Conservation (phyloP, 1,139 yeast genomes). For the Magnusiomyces fungicola region DNA sequence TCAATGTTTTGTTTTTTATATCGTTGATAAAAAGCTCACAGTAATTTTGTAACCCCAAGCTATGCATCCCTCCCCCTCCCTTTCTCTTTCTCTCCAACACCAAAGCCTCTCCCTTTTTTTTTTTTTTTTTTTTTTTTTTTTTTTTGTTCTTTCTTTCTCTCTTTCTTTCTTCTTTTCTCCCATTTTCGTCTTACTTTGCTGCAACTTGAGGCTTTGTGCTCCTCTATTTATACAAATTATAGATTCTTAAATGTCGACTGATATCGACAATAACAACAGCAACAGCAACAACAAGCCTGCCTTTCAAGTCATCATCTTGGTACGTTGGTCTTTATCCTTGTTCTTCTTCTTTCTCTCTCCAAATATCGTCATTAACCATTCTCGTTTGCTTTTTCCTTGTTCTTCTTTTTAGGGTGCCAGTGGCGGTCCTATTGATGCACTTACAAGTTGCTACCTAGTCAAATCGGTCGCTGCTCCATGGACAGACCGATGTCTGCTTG, state of each 20-base stretch:
- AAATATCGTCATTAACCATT: neutral
- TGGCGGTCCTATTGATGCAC: conserved; percentile 28
- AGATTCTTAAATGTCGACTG: neutral
- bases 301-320: conserved; percentile 14
- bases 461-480: conserved; percentile 46
- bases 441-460: conserved; percentile 43
- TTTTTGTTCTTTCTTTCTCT: neutral
- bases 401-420: conserved; percentile 12
- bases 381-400: neutral
- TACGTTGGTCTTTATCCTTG: conserved; percentile 5
- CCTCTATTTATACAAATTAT: neutral
- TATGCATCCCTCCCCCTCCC: too few species aligned
- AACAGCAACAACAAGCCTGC: conserved; percentile 2
- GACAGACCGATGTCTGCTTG: conserved; percentile 36
- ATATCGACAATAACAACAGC: neutral
- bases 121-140: conserved; percentile 1
- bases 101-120: too few species aligned
- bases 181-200: neutral
- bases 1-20: too few species aligned
- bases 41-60: too few species aligned
- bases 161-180: neutral
- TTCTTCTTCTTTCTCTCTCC: neutral
- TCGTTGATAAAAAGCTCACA: too few species aligned
- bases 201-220: neutral
- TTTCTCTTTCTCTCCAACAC: too few species aligned